Conservation (phyloP, 2,329 filamentous ascomycete species). For the Ophiosphaerella herpotricha region DNA sequence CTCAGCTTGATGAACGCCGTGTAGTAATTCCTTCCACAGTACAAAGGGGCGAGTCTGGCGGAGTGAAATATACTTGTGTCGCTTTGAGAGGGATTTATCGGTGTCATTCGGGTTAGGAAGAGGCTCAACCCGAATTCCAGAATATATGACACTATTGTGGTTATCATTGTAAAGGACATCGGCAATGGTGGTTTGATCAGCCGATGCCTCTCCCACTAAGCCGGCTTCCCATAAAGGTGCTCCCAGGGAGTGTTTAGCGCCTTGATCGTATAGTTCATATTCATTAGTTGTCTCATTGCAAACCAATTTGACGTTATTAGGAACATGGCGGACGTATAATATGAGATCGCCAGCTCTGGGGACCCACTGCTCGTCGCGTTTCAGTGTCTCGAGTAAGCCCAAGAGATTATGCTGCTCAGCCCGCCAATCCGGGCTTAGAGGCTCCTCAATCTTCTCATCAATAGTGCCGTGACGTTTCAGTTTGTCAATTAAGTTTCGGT, state of each 20-base stretch:
- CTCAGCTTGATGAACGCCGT: slow-evolving; percentile 44
- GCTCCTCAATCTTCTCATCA: slow-evolving; percentile 55
- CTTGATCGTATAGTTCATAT: slow-evolving; percentile 29
- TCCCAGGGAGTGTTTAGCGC: slow-evolving; percentile 36
- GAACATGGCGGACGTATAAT: slow-evolving; percentile 52
- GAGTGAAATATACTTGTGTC: slow-evolving; percentile 60
- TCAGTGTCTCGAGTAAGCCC: slow-evolving; percentile 48
- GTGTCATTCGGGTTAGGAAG: slow-evolving; percentile 56
- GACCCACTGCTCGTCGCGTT: slow-evolving; percentile 54
- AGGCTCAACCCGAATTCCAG: slow-evolving; percentile 63
- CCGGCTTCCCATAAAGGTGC: slow-evolving; percentile 62
- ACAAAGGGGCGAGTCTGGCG: slow-evolving; percentile 60
- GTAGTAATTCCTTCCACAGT: slow-evolving; percentile 58
- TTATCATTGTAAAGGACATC: slow-evolving; percentile 53
- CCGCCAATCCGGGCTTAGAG: slow-evolving; percentile 61
- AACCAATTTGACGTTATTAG: slow-evolving; percentile 29
- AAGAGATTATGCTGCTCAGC: slow-evolving; percentile 53
- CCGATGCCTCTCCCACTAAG: slow-evolving; percentile 58
- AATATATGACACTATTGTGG: slow-evolving; percentile 52
- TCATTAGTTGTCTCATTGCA: slow-evolving; percentile 29
- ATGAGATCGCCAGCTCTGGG: slow-evolving; percentile 63
- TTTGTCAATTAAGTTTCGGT: slow-evolving; percentile 55
- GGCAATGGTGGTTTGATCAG: slow-evolving; percentile 48
- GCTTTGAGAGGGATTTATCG: slow-evolving; percentile 58
- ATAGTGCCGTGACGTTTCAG: slow-evolving; percentile 49